phyloP scores from a whole-genome alignment of 106 monocot species.

The Allium fistulosum region DNA sequence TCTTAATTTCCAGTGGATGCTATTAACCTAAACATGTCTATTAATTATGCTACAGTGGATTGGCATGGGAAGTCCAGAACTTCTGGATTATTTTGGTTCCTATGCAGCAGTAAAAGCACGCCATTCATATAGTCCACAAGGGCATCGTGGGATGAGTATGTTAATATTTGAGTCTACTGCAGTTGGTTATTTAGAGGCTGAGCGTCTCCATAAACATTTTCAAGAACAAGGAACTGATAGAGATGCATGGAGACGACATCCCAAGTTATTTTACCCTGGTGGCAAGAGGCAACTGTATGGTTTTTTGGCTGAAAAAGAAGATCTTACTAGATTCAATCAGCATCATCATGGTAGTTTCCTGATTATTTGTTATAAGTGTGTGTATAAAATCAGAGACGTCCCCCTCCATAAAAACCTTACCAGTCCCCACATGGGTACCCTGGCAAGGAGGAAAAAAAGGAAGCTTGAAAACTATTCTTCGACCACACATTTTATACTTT shows the following conservation, averaged over 20 bases:
- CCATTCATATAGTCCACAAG: conserved; percentile 89
- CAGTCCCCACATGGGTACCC: no score
- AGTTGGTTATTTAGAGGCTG: conserved; percentile 85
- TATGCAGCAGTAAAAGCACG: conserved; percentile 72
- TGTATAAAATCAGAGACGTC: neutral
- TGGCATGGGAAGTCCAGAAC: conserved; percentile 95
- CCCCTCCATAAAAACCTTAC: no score
- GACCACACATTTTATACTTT: no score
- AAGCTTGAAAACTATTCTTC: no score
- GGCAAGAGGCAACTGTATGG: conserved; percentile 91
- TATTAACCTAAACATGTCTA: no score
- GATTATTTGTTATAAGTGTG: neutral
- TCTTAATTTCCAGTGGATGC: no score
- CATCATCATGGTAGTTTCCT: conserved; percentile 58
- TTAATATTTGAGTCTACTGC: conserved; percentile 73
- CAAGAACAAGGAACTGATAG: conserved; percentile 51
- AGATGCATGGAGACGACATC: conserved; percentile 57
- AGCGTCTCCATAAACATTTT: conserved; percentile 82
- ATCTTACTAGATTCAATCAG: conserved; percentile 72
- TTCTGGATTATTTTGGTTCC: conserved; percentile 72
- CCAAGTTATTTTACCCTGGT: conserved; percentile 54
- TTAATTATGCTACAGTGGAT: conserved; percentile 42
- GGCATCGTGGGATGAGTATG: conserved; percentile 90
- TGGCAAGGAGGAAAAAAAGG: no score
- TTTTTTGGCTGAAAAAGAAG: conserved; percentile 74